phyloP scores from a whole-genome alignment of 2,329 filamentous ascomycete species.

The Epichloe festucae region DNA sequence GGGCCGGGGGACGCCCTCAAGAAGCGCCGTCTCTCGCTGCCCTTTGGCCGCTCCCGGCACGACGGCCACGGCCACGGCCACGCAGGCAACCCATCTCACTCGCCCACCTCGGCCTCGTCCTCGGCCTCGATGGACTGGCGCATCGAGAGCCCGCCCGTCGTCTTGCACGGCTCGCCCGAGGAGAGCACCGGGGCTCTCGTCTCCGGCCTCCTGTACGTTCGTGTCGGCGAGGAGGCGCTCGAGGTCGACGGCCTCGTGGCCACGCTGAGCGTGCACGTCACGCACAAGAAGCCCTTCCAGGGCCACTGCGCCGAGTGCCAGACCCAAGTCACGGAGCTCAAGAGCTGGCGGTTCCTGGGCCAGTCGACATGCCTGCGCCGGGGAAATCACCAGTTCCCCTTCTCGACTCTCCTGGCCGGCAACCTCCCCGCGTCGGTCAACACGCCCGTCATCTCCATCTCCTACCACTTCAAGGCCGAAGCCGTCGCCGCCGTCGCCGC shows the following conservation, averaged over 20 bases:
- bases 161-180: slow-evolving; percentile 66
- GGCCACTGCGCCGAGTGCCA: slow-evolving; percentile 68
- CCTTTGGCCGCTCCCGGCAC: slow-evolving; percentile 18
- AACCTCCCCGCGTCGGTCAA: slow-evolving; percentile 76
- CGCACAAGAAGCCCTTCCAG: slow-evolving; percentile 71
- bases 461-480: slow-evolving; percentile 66
- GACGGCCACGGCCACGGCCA: slow-evolving; percentile 14
- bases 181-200: slow-evolving; percentile 74
- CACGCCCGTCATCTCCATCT: slow-evolving; percentile 56
- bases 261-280: slow-evolving; percentile 54
- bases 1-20: slow-evolving; percentile 21
- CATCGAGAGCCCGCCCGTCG: slow-evolving; percentile 76
- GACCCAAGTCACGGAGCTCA: slow-evolving; percentile 58
- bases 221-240: slow-evolving; percentile 52
- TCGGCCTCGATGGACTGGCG: slow-evolving; percentile 32
- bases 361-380: slow-evolving; percentile 36
- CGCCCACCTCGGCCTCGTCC: slow-evolving; percentile 23
- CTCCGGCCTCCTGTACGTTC: slow-evolving; percentile 67
- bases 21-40: slow-evolving; percentile 29
- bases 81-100: slow-evolving; percentile 12
- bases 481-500: slow-evolving; percentile 41
- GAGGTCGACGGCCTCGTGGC: slow-evolving; percentile 64
- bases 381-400: slow-evolving; percentile 66
- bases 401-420: slow-evolving; percentile 75
- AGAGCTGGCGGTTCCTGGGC: slow-evolving; percentile 65